A percentile compares a stretch with the other conserved stretches of the same genome.
These are phyloP conservation scores for Lophium mytilinum DNA, from an alignment of 495 filamentous ascomycete genomes.

Conservation along the genomic window DNA sequence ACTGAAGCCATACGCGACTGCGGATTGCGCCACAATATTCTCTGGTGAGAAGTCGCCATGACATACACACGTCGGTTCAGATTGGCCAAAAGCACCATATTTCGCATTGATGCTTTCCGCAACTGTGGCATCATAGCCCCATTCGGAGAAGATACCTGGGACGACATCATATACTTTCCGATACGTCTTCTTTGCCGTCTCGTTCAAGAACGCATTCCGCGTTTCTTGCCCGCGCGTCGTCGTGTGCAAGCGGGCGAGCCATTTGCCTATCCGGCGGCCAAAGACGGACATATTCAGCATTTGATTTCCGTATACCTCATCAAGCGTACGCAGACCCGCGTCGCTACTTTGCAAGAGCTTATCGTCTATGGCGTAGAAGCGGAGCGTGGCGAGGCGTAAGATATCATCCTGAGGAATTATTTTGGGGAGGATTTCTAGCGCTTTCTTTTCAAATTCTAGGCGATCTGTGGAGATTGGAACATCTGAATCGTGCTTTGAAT, in stretches of 20 bases:
- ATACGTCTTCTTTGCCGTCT: slow-evolving; percentile 18
- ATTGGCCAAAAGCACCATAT: slow-evolving; percentile 19
- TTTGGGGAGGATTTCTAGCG: slow-evolving; percentile 3
- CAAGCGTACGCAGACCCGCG: slow-evolving; percentile 19
- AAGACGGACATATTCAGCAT: slow-evolving; percentile 5
- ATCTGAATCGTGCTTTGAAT: slow-evolving; percentile 3
- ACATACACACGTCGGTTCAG: slow-evolving; percentile 26
- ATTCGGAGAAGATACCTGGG: slow-evolving; percentile 5
- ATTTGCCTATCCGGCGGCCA: slow-evolving; percentile 18
- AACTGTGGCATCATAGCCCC: slow-evolving; percentile 17
- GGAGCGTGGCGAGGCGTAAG: slow-evolving; percentile 6
- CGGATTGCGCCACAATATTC: not conserved
- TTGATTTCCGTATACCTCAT: slow-evolving; percentile 17
- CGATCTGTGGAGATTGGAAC: slow-evolving; percentile 21
- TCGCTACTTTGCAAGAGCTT: slow-evolving; percentile 16
- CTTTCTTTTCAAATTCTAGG: slow-evolving; percentile 23
- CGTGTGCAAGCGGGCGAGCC: slow-evolving; percentile 12
- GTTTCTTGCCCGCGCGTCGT: not conserved
- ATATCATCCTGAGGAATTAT: not conserved
- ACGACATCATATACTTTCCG: slow-evolving; percentile 20
- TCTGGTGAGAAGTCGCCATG: slow-evolving; percentile 32
- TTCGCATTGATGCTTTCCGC: slow-evolving; percentile 12
- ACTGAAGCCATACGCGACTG: not conserved
- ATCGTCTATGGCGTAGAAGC: slow-evolving; percentile 12
- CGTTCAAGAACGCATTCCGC: slow-evolving; percentile 14